These are phyloP conservation scores for Cercospora zeae-maydis DNA, from an alignment of 2,329 filamentous ascomycete genomes.

Conservation along the genomic window DNA sequence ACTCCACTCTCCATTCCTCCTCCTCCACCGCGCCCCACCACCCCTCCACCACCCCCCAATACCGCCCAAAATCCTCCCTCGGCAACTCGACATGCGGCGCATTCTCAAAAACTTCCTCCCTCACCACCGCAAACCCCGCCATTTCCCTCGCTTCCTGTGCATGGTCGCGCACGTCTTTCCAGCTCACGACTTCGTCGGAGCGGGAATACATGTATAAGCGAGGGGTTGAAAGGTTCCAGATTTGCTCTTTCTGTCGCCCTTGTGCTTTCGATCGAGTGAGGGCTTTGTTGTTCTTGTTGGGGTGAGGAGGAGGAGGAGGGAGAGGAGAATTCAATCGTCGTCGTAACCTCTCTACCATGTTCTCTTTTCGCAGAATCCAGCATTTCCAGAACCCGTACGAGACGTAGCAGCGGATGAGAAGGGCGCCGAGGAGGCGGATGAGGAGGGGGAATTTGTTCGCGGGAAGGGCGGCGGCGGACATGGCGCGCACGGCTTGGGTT, in stretches of 20 bases:
- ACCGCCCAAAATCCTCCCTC: slow-evolving; percentile 53
- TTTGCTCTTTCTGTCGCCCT: too few relatives aligned
- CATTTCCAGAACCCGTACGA: slow-evolving; percentile 3
- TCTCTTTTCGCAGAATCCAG: background rate
- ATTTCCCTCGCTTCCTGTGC: slow-evolving; percentile 46
- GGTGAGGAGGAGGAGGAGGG: background rate
- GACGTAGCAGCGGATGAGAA: slow-evolving; percentile 10
- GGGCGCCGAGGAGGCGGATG: slow-evolving; percentile 14
- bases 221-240: slow-evolving; percentile 25
- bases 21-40: too few relatives aligned
- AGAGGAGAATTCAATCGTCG: slow-evolving; percentile 1
- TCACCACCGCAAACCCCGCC: slow-evolving; percentile 49
- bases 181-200: slow-evolving; percentile 55
- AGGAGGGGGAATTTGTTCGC: slow-evolving; percentile 14
- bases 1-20: background rate
- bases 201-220: slow-evolving; percentile 59
- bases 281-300: too few relatives aligned
- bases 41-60: slow-evolving; percentile 33
- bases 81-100: slow-evolving; percentile 62
- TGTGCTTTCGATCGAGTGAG: too few relatives aligned
- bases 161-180: slow-evolving; percentile 55
- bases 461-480: slow-evolving; percentile 19
- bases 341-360: slow-evolving; percentile 7
- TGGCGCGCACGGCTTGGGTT: slow-evolving; percentile 18
- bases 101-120: slow-evolving; percentile 54